Base-by-base conservation (phyloP, 768 basidiomycete genomes). In the Boletus rubropictus region DNA sequence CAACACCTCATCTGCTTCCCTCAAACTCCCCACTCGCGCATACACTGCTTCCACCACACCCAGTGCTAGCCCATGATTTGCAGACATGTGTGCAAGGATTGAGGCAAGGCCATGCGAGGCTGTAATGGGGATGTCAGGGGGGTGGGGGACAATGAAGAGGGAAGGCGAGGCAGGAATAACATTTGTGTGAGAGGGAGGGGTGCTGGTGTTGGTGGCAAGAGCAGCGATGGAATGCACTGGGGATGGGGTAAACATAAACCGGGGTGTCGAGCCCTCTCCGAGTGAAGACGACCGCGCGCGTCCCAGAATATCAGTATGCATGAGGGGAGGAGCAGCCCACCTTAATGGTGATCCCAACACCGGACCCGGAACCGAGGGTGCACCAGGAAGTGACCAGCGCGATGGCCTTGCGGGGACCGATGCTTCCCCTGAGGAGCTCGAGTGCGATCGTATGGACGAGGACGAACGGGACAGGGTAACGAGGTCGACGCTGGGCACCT, bases 11-110 rank as follows among this genome's bases (percentile, higher is more conserved):
- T 76, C 75, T 21, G 74, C 65, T 44, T 63, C 59, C 12, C 58
- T 48, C 15, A 81, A 54, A 47, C 63, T 71, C 39, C 61, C 52
- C 18, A 69, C 58, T 1, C 53, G 28, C 8, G 56, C 29, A 50
- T 70, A 76, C 24, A 77, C 64, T 12, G 59, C 59, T 41, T 67
- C 61, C 17, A 76, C 75, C 5, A 75, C 68, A 3, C 66, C 63
- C 36, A 70, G 56, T 11, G 58, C 60, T 48, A 75, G 74, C 14
- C 72, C 72, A 34, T 78, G 74, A 27, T 75, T 74, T 17, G 62
- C 54, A 1, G 74, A 69, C 64, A 81, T 75, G 46, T 58, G 59
- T 9, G 61, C 54, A 3, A 79, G 50, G 14, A 66, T 54, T 36
- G 57, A 48, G 7, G 57, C 54, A 12, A 72, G 56, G 2, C 71